phyloP scores from a whole-genome alignment of 2,329 filamentous ascomycete species.

The Colletotrichum chlorophyti region DNA sequence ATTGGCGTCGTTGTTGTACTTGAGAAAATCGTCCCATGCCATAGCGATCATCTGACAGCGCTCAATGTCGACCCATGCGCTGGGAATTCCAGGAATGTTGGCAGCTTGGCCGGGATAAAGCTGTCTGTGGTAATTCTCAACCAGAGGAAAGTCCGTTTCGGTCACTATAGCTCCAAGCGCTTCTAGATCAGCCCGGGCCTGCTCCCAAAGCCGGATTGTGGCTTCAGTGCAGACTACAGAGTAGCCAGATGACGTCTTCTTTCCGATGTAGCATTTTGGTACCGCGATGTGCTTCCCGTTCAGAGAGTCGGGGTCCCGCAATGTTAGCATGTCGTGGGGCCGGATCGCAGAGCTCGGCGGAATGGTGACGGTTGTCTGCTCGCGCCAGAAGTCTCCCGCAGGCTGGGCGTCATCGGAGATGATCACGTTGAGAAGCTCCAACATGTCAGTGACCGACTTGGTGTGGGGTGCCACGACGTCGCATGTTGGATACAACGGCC shows the following conservation, averaged over 20 bases:
- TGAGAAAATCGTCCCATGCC: constrained; percentile 59
- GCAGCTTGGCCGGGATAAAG: constrained; percentile 11
- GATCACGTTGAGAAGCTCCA: constrained; percentile 52
- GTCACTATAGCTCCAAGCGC: constrained; percentile 48
- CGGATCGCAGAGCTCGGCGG: constrained; percentile 39
- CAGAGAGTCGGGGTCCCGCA: constrained; percentile 42
- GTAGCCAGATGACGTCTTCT: constrained; percentile 27
- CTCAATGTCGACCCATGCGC: constrained; percentile 48
- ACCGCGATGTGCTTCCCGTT: constrained; percentile 54
- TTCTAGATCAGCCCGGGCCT: constrained; percentile 44
- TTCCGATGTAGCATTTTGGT: constrained; percentile 58
- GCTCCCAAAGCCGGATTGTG: constrained; percentile 37
- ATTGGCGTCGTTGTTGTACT: constrained; percentile 45
- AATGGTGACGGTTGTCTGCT: constrained; percentile 53
- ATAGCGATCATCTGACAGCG: constrained; percentile 48
- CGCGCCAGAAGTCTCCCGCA: constrained; percentile 58
- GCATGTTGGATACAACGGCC: constrained; percentile 60
- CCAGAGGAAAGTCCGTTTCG: constrained; percentile 32
- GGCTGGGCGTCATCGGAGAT: constrained; percentile 45
- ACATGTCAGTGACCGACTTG: constrained; percentile 48
- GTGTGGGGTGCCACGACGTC: constrained; percentile 59
- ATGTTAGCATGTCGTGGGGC: constrained; percentile 39
- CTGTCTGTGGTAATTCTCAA: constrained; percentile 13
- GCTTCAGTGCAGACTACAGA: constrained; percentile 6
- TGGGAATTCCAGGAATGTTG: constrained; percentile 8